phyloP scores from a whole-genome alignment of 1,139 yeast species.

The Candida neerlandica region DNA sequence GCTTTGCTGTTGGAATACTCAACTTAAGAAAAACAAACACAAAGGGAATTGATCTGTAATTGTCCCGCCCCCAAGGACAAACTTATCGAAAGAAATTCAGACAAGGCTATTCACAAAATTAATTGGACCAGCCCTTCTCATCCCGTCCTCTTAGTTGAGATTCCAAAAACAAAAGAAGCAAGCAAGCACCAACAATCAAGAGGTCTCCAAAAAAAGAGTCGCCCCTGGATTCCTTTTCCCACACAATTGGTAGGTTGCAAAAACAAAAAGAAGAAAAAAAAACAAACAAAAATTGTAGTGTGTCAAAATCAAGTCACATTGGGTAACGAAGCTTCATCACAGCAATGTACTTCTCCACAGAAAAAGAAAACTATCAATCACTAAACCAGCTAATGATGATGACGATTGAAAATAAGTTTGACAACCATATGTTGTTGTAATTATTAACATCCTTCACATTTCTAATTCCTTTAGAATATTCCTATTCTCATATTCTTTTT shows the following conservation, averaged over 20 bases:
- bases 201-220: background rate
- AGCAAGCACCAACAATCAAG: background rate
- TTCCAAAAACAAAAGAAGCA: background rate
- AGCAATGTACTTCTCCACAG: background rate
- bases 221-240: too few relatives aligned
- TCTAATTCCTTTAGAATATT: background rate
- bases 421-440: background rate
- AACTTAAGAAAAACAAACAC: background rate
- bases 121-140: conserved; percentile 14
- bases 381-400: conserved; percentile 6
- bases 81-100: background rate
- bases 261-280: too few relatives aligned
- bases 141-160: conserved; percentile 2
- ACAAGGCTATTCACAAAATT: conserved; percentile 13
- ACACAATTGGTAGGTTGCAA: background rate
- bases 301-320: conserved; percentile 1
- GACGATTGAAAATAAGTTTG: background rate
- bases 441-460: conserved; percentile 2
- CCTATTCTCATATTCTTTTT: background rate
- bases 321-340: background rate
- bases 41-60: conserved; percentile 1
- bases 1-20: conserved; percentile 1
- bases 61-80: conserved; percentile 7
- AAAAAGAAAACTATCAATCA: background rate
- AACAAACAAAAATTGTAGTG: background rate